phyloP scores from a whole-genome alignment of 495 filamentous ascomycete species.

The Neurospora sp. region DNA sequence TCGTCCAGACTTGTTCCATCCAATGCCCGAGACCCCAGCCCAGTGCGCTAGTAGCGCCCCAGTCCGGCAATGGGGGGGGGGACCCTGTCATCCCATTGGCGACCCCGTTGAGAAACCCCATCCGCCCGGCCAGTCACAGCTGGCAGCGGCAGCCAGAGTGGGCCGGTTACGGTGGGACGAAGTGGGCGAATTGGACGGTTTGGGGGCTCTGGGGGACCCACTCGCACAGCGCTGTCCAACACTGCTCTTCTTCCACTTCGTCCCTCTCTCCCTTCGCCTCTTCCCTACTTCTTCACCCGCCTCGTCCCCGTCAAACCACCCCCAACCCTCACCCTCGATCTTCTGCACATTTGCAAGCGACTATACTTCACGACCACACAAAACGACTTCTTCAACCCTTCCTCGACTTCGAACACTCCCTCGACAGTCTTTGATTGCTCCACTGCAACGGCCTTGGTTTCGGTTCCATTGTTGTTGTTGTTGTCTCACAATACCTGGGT shows the following conservation, averaged over 20 bases:
- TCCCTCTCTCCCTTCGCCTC: constrained; percentile 24
- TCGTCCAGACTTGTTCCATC: constrained; percentile 21
- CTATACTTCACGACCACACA: neutral
- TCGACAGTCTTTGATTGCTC: neutral
- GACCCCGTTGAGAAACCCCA: neutral
- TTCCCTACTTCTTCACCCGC: constrained; percentile 21
- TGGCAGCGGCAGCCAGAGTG: neutral
- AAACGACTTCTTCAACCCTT: neutral
- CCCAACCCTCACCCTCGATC: neutral
- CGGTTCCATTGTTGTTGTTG: constrained; percentile 22
- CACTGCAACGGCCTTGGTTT: constrained; percentile 5
- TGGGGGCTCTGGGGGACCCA: constrained; percentile 1
- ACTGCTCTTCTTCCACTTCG: constrained; percentile 20
- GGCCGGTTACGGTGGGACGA: neutral
- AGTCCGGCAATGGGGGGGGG: constrained; percentile 1
- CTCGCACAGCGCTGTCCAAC: constrained; percentile 18
- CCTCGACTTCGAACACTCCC: neutral
- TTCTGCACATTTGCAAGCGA: neutral
- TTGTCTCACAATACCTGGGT: constrained; percentile 15
- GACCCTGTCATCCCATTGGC: neutral
- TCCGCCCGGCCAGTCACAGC: neutral
- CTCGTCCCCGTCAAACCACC: constrained; percentile 18
- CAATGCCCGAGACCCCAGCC: constrained; percentile 9
- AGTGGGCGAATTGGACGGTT: neutral
- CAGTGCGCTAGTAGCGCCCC: constrained; percentile 27